Conservation (phyloP, 1,284 basidiomycete species). For the Tilletia caries region DNA sequence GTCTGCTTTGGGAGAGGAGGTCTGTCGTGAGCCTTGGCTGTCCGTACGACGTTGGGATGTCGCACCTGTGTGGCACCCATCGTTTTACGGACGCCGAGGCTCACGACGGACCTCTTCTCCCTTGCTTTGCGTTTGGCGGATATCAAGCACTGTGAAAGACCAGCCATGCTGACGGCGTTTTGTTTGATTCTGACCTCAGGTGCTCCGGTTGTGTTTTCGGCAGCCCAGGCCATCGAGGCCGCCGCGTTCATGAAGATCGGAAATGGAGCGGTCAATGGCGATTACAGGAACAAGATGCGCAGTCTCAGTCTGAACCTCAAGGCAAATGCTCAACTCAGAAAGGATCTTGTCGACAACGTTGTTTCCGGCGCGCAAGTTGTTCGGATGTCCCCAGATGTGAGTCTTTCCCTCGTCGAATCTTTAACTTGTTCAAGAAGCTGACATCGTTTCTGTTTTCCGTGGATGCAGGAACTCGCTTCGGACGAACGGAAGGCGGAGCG, state of each 20-base stretch:
- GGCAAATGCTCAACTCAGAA: conserved; percentile 84
- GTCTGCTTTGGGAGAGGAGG: conserved; percentile 5
- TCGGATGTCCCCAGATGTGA: conserved; percentile 70
- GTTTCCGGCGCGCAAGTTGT: conserved; percentile 69
- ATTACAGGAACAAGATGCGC: conserved; percentile 78
- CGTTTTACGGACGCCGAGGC: neutral
- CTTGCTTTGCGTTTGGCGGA: neutral
- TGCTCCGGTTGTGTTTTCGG: conserved; percentile 54
- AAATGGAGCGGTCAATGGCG: conserved; percentile 34
- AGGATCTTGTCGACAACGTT: conserved; percentile 77
- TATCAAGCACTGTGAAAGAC: neutral
- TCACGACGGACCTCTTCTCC: conserved; percentile 6
- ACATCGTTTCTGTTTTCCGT: neutral
- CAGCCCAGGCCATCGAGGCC: conserved; percentile 56
- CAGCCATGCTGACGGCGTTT: neutral
- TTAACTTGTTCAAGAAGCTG: neutral
- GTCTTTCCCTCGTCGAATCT: neutral
- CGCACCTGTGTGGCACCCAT: too few relatives aligned
- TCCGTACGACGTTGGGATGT: neutral
- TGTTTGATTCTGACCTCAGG: conserved; percentile 33
- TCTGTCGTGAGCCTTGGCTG: neutral
- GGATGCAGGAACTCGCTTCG: conserved; percentile 87
- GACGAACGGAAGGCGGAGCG: conserved; percentile 81
- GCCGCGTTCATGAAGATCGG: conserved; percentile 49
- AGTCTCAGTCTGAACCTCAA: conserved; percentile 89